phyloP scores from a whole-genome alignment of 2,329 filamentous ascomycete genomes.

The Aspergillus hortae region DNA sequence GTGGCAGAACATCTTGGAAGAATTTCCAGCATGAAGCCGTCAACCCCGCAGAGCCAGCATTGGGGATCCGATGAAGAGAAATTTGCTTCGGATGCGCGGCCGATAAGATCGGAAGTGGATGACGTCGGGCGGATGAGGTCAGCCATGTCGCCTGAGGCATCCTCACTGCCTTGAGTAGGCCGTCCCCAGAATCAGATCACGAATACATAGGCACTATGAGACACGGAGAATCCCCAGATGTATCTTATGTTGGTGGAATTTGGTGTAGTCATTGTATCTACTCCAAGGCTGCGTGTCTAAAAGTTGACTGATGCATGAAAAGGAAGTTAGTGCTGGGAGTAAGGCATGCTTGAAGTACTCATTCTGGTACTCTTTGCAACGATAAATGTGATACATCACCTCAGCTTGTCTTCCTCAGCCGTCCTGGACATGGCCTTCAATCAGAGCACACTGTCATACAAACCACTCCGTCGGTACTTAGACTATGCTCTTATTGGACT shows the following conservation, averaged over 20 bases:
- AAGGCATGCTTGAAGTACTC: neutral
- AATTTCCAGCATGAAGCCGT: neutral
- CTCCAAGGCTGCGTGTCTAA: neutral
- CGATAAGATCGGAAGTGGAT: conserved; percentile 18
- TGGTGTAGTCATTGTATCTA: neutral
- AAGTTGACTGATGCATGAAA: too few relatives aligned
- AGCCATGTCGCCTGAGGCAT: conserved; percentile 1
- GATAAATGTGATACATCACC: neutral
- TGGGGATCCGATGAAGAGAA: conserved; percentile 6
- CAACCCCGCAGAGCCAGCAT: conserved; percentile 6
- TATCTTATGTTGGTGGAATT: too few relatives aligned
- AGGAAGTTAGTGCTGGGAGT: neutral
- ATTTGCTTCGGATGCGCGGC: conserved; percentile 13
- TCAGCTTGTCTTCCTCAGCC: neutral
- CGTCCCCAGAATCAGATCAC: too few relatives aligned
- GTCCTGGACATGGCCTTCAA: neutral
- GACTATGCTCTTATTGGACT: too few relatives aligned
- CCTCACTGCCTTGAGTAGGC: neutral
- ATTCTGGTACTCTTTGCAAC: neutral
- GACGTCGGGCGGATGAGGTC: neutral
- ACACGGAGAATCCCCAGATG: too few relatives aligned
- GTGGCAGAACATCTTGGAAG: conserved; percentile 5
- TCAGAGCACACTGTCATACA: too few relatives aligned
- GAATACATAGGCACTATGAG: too few relatives aligned
- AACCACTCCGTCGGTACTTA: too few relatives aligned